These are phyloP conservation scores for Verticillium isaacii DNA, from an alignment of 2,329 filamentous ascomycete genomes.

Conservation along the genomic window DNA sequence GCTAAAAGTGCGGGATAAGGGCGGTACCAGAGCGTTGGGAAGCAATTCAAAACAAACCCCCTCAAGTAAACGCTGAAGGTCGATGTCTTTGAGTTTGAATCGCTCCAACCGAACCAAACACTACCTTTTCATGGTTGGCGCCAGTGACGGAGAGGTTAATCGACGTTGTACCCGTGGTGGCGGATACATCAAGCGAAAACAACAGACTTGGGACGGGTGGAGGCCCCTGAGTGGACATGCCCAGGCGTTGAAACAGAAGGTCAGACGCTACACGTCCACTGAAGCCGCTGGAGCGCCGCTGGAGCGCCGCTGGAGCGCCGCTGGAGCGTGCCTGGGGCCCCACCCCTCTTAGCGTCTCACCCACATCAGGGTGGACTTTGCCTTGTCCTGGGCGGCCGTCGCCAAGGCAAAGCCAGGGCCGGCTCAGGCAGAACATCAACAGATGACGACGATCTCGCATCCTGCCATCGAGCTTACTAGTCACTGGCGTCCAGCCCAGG, in stretches of 20 bases:
- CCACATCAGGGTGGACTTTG: background rate
- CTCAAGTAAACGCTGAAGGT: background rate
- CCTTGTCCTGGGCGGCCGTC: background rate
- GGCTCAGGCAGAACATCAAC: background rate
- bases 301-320: background rate
- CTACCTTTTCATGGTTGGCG: background rate
- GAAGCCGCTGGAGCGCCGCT: background rate
- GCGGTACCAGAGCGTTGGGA: background rate
- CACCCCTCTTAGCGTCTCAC: background rate
- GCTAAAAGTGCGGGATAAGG: background rate
- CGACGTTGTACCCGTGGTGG: background rate
- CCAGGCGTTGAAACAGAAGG: background rate
- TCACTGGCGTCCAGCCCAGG: background rate
- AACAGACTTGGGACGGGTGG: background rate
- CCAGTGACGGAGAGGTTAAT: background rate
- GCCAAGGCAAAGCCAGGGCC: background rate
- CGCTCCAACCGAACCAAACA: background rate
- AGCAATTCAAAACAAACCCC: background rate
- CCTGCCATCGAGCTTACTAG: background rate
- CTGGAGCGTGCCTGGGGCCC: background rate
- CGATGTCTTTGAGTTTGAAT: background rate
- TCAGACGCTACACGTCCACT: background rate
- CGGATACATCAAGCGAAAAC: background rate
- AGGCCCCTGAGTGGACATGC: background rate
- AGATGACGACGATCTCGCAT: background rate